These are phyloP conservation scores for Starmerella floris DNA, from an alignment of 805 yeast genomes.

Conservation along the genomic window DNA sequence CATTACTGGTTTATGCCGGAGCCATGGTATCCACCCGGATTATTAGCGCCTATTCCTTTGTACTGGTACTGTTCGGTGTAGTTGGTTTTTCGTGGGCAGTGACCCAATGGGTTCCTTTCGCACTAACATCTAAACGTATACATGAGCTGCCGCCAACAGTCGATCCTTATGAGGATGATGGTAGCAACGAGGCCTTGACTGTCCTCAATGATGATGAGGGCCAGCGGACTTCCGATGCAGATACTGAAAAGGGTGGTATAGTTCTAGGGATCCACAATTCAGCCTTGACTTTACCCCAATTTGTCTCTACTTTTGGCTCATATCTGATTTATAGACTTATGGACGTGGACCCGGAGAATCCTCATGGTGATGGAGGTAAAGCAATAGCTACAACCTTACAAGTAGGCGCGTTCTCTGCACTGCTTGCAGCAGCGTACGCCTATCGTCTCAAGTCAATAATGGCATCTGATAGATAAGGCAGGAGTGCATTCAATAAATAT, in stretches of 20 bases:
- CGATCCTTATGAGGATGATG: background rate
- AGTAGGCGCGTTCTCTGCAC: constrained; percentile 28
- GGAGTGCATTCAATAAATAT: no score
- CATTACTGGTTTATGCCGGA: constrained; percentile 39
- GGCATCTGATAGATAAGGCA: no score
- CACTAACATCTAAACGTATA: constrained; percentile 39
- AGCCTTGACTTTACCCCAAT: constrained; percentile 31
- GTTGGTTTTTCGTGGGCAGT: constrained; percentile 54
- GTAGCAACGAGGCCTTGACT: background rate
- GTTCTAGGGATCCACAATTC: constrained; percentile 32
- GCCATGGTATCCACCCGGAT: constrained; percentile 39
- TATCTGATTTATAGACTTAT: constrained; percentile 27
- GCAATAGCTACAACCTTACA: constrained; percentile 30
- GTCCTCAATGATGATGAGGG: background rate
- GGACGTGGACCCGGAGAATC: constrained; percentile 16
- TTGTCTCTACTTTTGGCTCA: constrained; percentile 30
- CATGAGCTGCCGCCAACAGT: constrained; percentile 19
- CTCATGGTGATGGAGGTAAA: constrained; percentile 26
- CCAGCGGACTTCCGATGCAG: constrained; percentile 1
- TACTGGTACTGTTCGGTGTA: constrained; percentile 38
- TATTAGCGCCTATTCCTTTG: constrained; percentile 31
- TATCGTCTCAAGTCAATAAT: constrained; percentile 3
- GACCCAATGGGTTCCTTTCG: constrained; percentile 57
- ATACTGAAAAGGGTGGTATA: constrained; percentile 27
- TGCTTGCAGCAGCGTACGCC: constrained; percentile 27